A percentile compares a stretch with the other conserved stretches of the same genome.
These are phyloP conservation scores for Candida montana DNA, from an alignment of 805 yeast species.

Conservation along the genomic window DNA sequence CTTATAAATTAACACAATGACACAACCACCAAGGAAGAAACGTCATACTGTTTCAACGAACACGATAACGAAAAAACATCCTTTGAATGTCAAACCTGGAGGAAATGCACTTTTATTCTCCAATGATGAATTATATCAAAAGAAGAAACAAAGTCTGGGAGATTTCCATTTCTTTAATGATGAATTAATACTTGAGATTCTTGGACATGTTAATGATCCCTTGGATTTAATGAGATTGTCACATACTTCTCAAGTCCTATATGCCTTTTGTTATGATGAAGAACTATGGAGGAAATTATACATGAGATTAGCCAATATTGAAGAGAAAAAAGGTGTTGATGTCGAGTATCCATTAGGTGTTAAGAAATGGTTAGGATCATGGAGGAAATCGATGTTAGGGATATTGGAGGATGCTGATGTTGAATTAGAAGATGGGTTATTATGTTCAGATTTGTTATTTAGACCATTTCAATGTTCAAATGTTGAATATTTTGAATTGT, in stretches of 20 bases:
- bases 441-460: conserved; percentile 75
- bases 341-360: conserved; percentile 26
- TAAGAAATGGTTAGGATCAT: conserved; percentile 66
- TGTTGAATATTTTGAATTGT: conserved; percentile 48
- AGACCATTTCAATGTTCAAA: conserved; percentile 81
- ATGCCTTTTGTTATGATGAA: conserved; percentile 70
- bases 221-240: conserved; percentile 46
- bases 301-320: conserved; percentile 24
- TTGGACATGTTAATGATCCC: conserved; percentile 44
- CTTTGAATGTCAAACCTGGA: conserved; percentile 68
- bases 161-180: conserved; percentile 49
- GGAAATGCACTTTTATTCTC: conserved; percentile 53
- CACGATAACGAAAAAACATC: conserved; percentile 46
- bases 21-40: conserved; percentile 19
- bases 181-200: conserved; percentile 51
- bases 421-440: conserved; percentile 40
- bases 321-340: conserved; percentile 8
- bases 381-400: conserved; percentile 61
- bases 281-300: conserved; percentile 74
- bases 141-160: conserved; percentile 42
- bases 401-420: conserved; percentile 37
- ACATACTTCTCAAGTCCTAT: conserved; percentile 58
- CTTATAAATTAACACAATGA: no score
- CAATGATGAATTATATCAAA: conserved; percentile 11
- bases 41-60: conserved; percentile 21